phyloP scores from a whole-genome alignment of 352 stramenopile genomes.

The Phytophthora agathidicida region DNA sequence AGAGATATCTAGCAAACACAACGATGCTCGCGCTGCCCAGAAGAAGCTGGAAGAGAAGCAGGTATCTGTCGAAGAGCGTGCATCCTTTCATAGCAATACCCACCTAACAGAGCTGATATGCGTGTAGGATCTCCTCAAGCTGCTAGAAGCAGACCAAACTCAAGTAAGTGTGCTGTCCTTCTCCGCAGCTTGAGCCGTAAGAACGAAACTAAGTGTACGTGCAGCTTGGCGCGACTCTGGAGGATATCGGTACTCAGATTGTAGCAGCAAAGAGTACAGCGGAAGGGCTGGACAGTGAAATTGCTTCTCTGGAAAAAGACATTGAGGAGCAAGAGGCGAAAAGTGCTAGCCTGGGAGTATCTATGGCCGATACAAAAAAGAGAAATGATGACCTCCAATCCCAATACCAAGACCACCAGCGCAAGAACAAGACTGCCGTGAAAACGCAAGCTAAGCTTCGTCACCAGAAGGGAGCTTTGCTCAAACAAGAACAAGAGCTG shows the following conservation, averaged over 20 bases:
- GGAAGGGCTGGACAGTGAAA: slow-evolving; percentile 20
- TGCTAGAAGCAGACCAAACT: slow-evolving; percentile 30
- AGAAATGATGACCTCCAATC: slow-evolving; percentile 15
- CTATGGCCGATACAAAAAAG: slow-evolving; percentile 12
- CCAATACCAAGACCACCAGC: slow-evolving; percentile 21
- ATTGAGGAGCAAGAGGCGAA: slow-evolving; percentile 29
- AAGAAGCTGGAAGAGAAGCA: slow-evolving; percentile 37
- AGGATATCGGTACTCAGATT: slow-evolving; percentile 24
- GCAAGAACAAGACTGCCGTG: slow-evolving; percentile 19
- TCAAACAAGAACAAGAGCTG: slow-evolving; percentile 30
- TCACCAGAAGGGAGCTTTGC: slow-evolving; percentile 20
- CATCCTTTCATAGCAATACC: neutral
- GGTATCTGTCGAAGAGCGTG: slow-evolving; percentile 8
- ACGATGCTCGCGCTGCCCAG: slow-evolving; percentile 13
- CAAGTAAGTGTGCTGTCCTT: slow-evolving; percentile 29
- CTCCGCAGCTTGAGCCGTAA: neutral
- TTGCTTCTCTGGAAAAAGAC: slow-evolving; percentile 22
- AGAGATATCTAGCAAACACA: slow-evolving; percentile 22
- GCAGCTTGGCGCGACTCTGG: slow-evolving; percentile 28
- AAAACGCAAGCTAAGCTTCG: slow-evolving; percentile 33
- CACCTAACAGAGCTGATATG: neutral
- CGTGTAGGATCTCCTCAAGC: slow-evolving; percentile 24
- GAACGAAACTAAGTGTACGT: slow-evolving; percentile 5
- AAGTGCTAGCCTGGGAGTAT: slow-evolving; percentile 12
- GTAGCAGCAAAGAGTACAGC: slow-evolving; percentile 8